Base-by-base conservation (phyloP, 805 yeast species). In the Deakozyma indianensis region DNA sequence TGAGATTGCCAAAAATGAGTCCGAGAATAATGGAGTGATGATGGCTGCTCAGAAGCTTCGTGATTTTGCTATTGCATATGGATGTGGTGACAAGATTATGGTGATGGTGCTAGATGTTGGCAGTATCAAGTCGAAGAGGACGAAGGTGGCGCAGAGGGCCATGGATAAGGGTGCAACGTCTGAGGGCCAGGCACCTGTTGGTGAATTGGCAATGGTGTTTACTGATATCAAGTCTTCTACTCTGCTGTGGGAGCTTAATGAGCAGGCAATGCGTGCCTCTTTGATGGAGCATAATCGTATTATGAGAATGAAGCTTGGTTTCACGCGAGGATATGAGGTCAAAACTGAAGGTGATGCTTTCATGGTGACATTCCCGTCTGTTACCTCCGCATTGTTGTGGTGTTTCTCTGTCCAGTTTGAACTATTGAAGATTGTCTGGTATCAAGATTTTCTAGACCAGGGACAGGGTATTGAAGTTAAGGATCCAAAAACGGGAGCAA, bases 301-400 rank as follows among this genome's bases (percentile, higher is more conserved):
- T 24, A 92, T 92, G 98, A 77, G 99, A 57, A 75, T 97, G 43
- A 94, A 86, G 53, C 66, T 92, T 50, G 74, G 96, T 53, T 80
- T 88, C 42, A 85, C 84, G 58, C 96, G 97, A 28, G 99, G 98
- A 1, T 92, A 92, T 60, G 99, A 92, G 61, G 98, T 92, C 23
- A 92, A 92, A 61, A 92, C 96, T 1, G 99, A 92, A 76, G 99
- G 99, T 58, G 99, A 92, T 70, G 95, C 98, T 0, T 92, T 92
- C 55, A 88, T 92, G 85, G 96, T 92, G 14, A 85, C 96, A 11
- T 92, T 92, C 62, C 95, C 96, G 0, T 80, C 95, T 0, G 90
- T 95, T 0, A 76, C 90, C 0, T 73, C 90, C 18, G 97, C 97
- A 0, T 67, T 92, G 50, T 69, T 86, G 29, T 92, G 98, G 97